Evolutionary conservation across 129 eudicot genomes (phyloP), one percentile per base, ranked within the genome.

Genomic region (Scalesia atractyloides): DNA sequence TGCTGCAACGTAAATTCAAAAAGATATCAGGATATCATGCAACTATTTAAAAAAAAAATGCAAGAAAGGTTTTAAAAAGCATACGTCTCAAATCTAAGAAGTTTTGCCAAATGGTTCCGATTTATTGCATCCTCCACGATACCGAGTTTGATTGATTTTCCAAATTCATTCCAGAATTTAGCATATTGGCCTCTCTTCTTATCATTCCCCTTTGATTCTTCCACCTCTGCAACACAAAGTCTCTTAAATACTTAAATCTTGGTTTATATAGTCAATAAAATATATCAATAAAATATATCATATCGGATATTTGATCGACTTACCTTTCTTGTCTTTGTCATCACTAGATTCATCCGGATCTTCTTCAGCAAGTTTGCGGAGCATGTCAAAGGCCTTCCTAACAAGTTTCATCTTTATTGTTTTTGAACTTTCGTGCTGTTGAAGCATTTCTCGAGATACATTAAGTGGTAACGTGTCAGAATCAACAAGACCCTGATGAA

Each of bases 381-480:
- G 88, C 99, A 94, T 94, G 75, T 94, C 99, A 73, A 94, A 96
- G 22, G 99, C 99, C 93, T 94, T 94, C 64, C 99, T 80, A 68
- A 94, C 86, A 64, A 94, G 90, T 70, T 94, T 94, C 90, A 90
- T 94, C 84, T 94, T 94, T 33, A 94, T 94, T 16, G 99, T 94
- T 76, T 94, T 94, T 85, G 90, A 86, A 76, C 99, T 90, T 78
- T 87, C 84, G 70, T 94, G 99, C 72, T 88, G 96, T 79, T 94
- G 99, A 78, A 94, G 96, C 99, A 94, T 94, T 88, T 94, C 99
- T 84, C 99, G 81, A 9, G 99, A 94, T 26, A 94, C 99, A 73
- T 94, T 94, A 15, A 94, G 88, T 14, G 99, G 99, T 64, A 94
- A 66, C 14, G 97, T 86, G 81, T 94, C 97, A 6, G 99, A 94